Conservation (phyloP, 805 yeast genomes). For the Zygosaccharomyces kombuchaensis region DNA sequence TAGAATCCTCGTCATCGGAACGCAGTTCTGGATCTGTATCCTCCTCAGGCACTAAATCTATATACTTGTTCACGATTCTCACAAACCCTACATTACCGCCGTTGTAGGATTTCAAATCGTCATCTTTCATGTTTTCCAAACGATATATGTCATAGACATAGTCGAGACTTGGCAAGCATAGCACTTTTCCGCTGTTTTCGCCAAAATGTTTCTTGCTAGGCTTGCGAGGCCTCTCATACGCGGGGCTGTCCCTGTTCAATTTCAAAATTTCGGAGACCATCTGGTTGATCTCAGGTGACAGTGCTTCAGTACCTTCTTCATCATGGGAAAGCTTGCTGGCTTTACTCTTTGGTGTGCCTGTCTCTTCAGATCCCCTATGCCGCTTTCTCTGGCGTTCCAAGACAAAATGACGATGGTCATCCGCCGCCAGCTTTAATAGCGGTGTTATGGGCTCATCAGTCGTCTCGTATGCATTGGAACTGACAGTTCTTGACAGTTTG, state of each 20-base stretch:
- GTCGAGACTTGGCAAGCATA: constrained; percentile 42
- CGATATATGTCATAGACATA: constrained; percentile 91
- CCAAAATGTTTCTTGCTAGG: constrained; percentile 24
- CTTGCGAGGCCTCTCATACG: constrained; percentile 19
- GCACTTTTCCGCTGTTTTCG: constrained; percentile 15
- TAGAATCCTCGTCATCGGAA: constrained; percentile 78
- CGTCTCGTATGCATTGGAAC: constrained; percentile 27
- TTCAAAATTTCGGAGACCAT: constrained; percentile 64
- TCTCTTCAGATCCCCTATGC: constrained; percentile 21
- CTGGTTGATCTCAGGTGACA: constrained; percentile 64
- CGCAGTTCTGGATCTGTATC: constrained; percentile 39
- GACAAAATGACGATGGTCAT: constrained; percentile 28
- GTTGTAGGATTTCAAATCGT: constrained; percentile 34
- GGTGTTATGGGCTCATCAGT: constrained; percentile 29
- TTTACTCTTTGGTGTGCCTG: constrained; percentile 5
- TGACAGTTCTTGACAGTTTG: constrained; percentile 47
- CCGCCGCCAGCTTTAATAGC: constrained; percentile 24
- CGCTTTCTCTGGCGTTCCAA: constrained; percentile 30
- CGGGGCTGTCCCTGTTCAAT: constrained; percentile 23
- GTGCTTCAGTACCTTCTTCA: constrained; percentile 25
- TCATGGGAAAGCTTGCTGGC: constrained; percentile 7
- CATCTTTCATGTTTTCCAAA: constrained; percentile 60
- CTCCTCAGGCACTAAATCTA: constrained; percentile 35
- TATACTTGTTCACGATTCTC: constrained; percentile 40
- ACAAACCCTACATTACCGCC: constrained; percentile 37